phyloP scores from a whole-genome alignment of 2,329 filamentous ascomycete genomes.

The Berkeleyomyces basicola region DNA sequence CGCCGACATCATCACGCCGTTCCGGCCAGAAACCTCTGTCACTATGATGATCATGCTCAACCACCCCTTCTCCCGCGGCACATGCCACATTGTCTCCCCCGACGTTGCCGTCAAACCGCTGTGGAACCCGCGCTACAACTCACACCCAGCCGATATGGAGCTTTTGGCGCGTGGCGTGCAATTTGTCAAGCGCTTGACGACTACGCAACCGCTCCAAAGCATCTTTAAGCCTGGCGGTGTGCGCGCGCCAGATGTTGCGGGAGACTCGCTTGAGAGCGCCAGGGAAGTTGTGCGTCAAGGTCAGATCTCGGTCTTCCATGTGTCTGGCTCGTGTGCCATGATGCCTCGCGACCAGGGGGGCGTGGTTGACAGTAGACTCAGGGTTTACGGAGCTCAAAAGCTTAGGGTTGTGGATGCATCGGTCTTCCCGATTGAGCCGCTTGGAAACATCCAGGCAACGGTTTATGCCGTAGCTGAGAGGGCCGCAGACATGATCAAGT shows the following conservation, averaged over 20 bases:
- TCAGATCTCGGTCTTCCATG: conserved; percentile 28
- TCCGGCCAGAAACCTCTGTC: conserved; percentile 26
- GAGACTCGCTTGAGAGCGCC: conserved; percentile 21
- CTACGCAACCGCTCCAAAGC: conserved; percentile 24
- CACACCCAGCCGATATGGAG: conserved; percentile 39
- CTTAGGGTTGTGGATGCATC: conserved; percentile 31
- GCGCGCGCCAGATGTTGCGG: conserved; percentile 19
- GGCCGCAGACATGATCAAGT: conserved; percentile 22
- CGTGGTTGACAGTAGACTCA: conserved; percentile 27
- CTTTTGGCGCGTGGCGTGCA: conserved; percentile 28
- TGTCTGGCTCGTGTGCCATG: conserved; percentile 34
- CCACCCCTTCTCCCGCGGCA: conserved; percentile 43
- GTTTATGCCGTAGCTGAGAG: conserved; percentile 25
- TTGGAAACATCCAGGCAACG: conserved; percentile 21
- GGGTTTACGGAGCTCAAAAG: conserved; percentile 28
- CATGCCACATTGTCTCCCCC: conserved; percentile 36
- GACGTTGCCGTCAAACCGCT: conserved; percentile 27
- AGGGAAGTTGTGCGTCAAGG: conserved; percentile 22
- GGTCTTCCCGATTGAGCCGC: conserved; percentile 28
- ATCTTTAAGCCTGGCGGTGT: conserved; percentile 24
- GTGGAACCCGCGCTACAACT: conserved; percentile 40
- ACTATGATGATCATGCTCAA: conserved; percentile 39
- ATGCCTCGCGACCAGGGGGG: conserved; percentile 27
- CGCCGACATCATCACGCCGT: conserved; percentile 19
- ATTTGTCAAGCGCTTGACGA: conserved; percentile 25